These are phyloP conservation scores for Kodamaea arcana DNA, from an alignment of 1,139 yeast genomes.

Conservation along the genomic window DNA sequence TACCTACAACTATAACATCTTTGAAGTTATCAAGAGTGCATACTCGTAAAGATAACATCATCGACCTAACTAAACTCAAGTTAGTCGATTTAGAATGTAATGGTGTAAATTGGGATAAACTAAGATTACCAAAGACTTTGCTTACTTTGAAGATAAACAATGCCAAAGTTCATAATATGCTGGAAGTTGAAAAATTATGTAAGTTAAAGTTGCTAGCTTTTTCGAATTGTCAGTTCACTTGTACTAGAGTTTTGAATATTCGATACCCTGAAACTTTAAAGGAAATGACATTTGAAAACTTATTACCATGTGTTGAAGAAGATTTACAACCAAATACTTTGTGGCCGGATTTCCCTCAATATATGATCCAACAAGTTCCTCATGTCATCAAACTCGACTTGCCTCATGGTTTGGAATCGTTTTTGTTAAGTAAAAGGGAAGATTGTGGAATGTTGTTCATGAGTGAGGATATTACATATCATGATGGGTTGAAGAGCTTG, in stretches of 20 bases:
- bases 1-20: not conserved
- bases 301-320: not conserved
- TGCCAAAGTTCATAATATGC: not conserved
- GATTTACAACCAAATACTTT: not conserved
- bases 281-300: not conserved
- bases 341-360: not conserved
- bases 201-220: not conserved
- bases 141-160: not conserved
- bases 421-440: constrained; percentile 1
- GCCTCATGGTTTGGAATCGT: constrained; percentile 5
- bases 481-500: constrained; percentile 1
- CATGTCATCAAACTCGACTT: constrained; percentile 3
- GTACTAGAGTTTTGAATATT: not conserved
- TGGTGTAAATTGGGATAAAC: not conserved
- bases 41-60: not conserved
- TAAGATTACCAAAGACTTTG: not conserved
- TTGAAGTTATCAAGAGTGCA: not conserved
- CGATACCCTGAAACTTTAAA: constrained; percentile 1
- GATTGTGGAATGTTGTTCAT: constrained; percentile 4
- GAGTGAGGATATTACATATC: not conserved
- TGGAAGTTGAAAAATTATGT: not conserved
- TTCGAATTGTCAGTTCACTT: not conserved
- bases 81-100: not conserved
- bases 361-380: not conserved
- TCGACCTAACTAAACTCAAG: not conserved